A percentile compares a stretch with the other conserved stretches of the same genome.
These are phyloP conservation scores for Candida montana DNA, from an alignment of 805 yeast genomes.

Conservation along the genomic window DNA sequence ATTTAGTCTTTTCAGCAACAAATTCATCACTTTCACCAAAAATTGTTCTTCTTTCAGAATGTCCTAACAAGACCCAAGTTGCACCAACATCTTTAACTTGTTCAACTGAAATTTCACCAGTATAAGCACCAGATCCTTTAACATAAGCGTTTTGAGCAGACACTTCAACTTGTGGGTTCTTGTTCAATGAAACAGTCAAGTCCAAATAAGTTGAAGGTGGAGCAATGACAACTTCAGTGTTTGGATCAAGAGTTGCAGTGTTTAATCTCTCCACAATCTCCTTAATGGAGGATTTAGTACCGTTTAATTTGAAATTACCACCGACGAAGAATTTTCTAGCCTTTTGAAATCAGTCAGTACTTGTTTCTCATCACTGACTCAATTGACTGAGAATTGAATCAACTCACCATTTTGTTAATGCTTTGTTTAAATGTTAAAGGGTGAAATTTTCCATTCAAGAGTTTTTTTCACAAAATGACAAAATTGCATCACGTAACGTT, in stretches of 20 bases:
- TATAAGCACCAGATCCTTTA: constrained; percentile 93
- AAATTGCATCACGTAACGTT: too few relatives aligned
- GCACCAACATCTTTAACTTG: constrained; percentile 89
- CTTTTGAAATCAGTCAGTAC: constrained; percentile 26
- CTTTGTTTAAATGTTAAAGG: neutral
- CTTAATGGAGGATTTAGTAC: constrained; percentile 80
- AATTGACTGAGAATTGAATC: neutral
- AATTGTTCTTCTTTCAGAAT: constrained; percentile 96
- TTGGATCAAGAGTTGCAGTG: constrained; percentile 63
- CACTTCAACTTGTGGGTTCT: constrained; percentile 67
- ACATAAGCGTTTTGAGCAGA: constrained; percentile 89
- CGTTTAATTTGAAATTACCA: constrained; percentile 99
- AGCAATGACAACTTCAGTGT: constrained; percentile 90
- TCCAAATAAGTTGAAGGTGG: constrained; percentile 94
- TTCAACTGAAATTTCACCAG: constrained; percentile 91
- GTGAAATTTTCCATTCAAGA: too few relatives aligned
- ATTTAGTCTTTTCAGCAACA: constrained; percentile 90
- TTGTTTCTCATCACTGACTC: neutral
- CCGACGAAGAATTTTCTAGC: constrained; percentile 96
- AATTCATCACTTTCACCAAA: constrained; percentile 86
- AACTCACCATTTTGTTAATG: constrained; percentile 2
- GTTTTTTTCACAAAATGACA: too few relatives aligned
- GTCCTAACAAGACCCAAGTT: constrained; percentile 94
- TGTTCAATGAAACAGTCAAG: constrained; percentile 63
- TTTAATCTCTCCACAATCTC: constrained; percentile 81